phyloP scores from a whole-genome alignment of 352 stramenopile genomes.

The Globisporangium polare region DNA sequence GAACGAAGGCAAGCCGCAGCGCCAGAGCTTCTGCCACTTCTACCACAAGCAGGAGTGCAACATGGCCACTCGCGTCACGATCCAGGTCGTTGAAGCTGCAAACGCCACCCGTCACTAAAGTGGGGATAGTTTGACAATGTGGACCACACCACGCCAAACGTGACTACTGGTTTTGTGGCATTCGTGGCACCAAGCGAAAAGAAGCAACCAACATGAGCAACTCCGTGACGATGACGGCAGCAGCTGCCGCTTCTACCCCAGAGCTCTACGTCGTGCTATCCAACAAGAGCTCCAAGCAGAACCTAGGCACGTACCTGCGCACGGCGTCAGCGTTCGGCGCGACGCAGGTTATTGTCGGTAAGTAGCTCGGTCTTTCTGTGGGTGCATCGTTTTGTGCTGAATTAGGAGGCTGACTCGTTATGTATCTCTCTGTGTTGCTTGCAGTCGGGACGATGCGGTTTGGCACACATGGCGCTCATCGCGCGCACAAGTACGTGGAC shows the following conservation, averaged over 20 bases:
- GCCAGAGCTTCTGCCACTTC: constrained; percentile 67
- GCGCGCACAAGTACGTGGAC: constrained; percentile 79
- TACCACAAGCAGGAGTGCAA: constrained; percentile 53
- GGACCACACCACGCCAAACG: neutral
- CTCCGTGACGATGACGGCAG: constrained; percentile 4
- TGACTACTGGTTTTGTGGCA: constrained; percentile 5
- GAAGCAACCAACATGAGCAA: constrained; percentile 11
- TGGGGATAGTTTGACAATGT: neutral
- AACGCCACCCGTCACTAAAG: constrained; percentile 13
- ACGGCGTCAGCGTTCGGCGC: constrained; percentile 71
- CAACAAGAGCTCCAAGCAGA: constrained; percentile 69
- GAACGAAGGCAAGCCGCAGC: constrained; percentile 25
- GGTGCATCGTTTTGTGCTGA: neutral
- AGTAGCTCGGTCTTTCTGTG: constrained; percentile 9
- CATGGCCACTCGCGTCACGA: constrained; percentile 30
- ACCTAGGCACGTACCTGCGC: constrained; percentile 74
- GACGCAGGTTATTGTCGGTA: constrained; percentile 72
- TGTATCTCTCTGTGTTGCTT: neutral
- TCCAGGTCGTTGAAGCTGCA: constrained; percentile 10
- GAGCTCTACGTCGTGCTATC: constrained; percentile 74
- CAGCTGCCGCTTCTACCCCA: neutral
- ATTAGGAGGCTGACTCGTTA: neutral
- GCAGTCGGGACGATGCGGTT: constrained; percentile 75
- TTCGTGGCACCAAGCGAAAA: constrained; percentile 2
- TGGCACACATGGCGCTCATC: constrained; percentile 69